Evolutionary conservation across 495 filamentous ascomycete genomes (phyloP), one percentile per base, ranked within the genome.

Genomic region (Penicillium simplicissimum): DNA sequence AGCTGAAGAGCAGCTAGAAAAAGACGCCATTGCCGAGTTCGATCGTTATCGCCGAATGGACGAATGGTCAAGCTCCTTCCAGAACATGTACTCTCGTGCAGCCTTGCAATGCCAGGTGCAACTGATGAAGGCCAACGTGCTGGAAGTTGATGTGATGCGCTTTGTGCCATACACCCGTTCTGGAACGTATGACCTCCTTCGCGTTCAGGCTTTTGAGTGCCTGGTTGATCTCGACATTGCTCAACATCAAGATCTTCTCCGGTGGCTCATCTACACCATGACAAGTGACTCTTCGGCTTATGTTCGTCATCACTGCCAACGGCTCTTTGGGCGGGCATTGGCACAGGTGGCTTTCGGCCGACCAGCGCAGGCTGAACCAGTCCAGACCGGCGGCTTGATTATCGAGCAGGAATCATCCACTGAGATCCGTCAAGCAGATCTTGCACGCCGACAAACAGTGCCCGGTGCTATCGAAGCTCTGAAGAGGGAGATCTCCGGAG

Each of bases 41-140:
- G 91, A 97, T 59, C 85, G 96, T 53, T 91, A 94, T 68, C 85
- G 92, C 51, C 86, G 94, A 47, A 92, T 96, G 82, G 95, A 99
- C 67, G 92, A 97, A 74, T 98, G 92, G 88, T 90, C 89, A 0
- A 85, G 88, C 36, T 96, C 93, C 0, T 96, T 89, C 73, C 92
- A 97, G 57, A 99, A 98, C 63, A 81, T 96, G 57, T 92, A 92
- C 71, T 92, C 96, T 1, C 82, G 83, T 37, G 89, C 93, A 7
- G 92, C 92, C 4, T 75, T 98, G 21, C 82, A 89, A n/a, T 92
- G 90, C 73, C 85, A 90, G 60, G 82, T 85, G 72, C 81, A 78
- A 51, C 76, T 97, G 25, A 90, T 91, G 81, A 85, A 90, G 69
- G 87, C 86, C 10, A 82, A 84, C 13, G 82, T 92, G 48, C 85